Base-by-base conservation (phyloP, 1,284 basidiomycete species). In the Cystobasidiaceae sp. region DNA sequence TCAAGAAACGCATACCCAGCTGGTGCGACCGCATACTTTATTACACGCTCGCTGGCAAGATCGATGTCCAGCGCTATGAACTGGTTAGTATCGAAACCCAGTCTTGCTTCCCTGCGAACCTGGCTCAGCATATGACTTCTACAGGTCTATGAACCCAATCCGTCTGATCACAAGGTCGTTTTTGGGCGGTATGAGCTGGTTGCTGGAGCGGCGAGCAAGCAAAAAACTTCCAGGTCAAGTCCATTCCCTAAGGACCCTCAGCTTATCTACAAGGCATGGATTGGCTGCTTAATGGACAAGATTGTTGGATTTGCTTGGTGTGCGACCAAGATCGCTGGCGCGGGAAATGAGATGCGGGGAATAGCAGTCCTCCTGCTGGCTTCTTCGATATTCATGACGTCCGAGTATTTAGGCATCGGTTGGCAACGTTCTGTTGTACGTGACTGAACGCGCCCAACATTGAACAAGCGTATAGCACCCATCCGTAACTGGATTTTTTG, bases 1-100 rank as follows among this genome's bases (percentile, higher is more conserved):
- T 72, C 75, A 77, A 79, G 27, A 89, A 86, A 74, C 85, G 94
- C 6, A 81, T 82, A 5, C 94, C 94, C 0, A 87, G 93, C 21
- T 98, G 93, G 90, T 97, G 93, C 23, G 94, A 98, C 77, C 84
- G 94, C 45, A 85, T 98, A 50, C 79, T 98, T 71, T 96, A 92
- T 75, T 82, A 88, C 1, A 90, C 90, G 5, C n/a, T n/a, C n/a
- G n/a, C n/a, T n/a, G n/a, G 57, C 69, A 44, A 13, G 27, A 28
- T 21, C 32, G 23, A 33, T 28, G 23, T 32, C 9, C n/a, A 33
- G 17, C 28, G 41, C 25, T 21, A 54, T 28, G 17, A n/a, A 3
- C 25, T 4, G 3, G 27, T 34, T 33, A 1, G 25, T n/a, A 19
- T 21, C 62, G 34, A 41, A 28, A 7, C 50, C 64, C 17, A 15